Evolutionary conservation across 495 filamentous ascomycete genomes (phyloP).

Genomic region (Penicillium herquei): DNA sequence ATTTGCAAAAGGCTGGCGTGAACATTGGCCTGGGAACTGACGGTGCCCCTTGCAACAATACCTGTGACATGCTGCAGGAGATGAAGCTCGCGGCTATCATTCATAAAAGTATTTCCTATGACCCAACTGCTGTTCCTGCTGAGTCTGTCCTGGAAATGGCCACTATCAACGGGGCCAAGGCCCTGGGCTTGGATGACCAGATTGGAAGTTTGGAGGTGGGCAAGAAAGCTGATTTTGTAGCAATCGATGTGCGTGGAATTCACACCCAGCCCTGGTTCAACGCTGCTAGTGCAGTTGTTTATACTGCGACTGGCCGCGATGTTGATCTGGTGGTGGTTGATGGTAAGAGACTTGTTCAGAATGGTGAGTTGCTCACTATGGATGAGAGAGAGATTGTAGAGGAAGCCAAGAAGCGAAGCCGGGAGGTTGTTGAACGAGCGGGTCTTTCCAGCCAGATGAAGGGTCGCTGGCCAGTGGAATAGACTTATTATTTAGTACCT

Average conservation of each 20-base stretch:
- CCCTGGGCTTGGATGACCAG: slow-evolving; percentile 43
- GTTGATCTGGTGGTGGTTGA: slow-evolving; percentile 49
- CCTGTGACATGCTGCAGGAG: slow-evolving; percentile 50
- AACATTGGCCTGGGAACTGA: slow-evolving; percentile 49
- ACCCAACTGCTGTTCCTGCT: slow-evolving; percentile 46
- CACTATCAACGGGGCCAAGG: slow-evolving; percentile 50
- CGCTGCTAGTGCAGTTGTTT: slow-evolving; percentile 47
- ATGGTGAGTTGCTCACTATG: slow-evolving; percentile 35
- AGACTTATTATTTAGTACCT: neutral
- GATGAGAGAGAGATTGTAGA: slow-evolving; percentile 33
- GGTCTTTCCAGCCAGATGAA: slow-evolving; percentile 38
- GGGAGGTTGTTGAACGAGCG: slow-evolving; percentile 41
- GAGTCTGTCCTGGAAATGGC: slow-evolving; percentile 53
- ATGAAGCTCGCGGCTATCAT: slow-evolving; percentile 52
- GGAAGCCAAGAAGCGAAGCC: slow-evolving; percentile 35
- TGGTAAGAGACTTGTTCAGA: slow-evolving; percentile 40
- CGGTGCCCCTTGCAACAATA: slow-evolving; percentile 53
- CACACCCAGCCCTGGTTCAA: slow-evolving; percentile 37
- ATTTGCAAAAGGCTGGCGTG: slow-evolving; percentile 30
- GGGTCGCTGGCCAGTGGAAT: slow-evolving; percentile 37
- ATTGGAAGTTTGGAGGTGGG: slow-evolving; percentile 52
- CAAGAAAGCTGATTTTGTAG: slow-evolving; percentile 57
- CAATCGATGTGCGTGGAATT: slow-evolving; percentile 39
- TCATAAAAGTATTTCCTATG: slow-evolving; percentile 46
- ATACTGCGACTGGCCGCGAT: slow-evolving; percentile 48